Evolutionary conservation across 306 rosid genomes (phyloP).

Genomic region (Hylodesmum podocarpum): DNA sequence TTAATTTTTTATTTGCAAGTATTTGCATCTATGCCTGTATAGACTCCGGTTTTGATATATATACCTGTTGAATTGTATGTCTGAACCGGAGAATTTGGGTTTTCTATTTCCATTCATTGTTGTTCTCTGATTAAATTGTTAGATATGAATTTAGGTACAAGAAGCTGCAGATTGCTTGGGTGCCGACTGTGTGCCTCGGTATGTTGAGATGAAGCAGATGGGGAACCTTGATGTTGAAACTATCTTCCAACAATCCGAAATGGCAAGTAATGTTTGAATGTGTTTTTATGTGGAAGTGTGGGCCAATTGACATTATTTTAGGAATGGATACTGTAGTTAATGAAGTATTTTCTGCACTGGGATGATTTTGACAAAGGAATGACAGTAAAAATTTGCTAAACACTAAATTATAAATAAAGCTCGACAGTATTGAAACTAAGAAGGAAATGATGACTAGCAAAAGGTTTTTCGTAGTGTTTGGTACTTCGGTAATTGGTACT

Average conservation of each 20-base stretch:
- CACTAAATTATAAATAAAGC: background rate
- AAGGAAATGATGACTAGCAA: background rate
- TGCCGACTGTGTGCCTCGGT: slow-evolving; percentile 85
- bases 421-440: background rate
- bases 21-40: slow-evolving; percentile 15
- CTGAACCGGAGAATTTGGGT: slow-evolving; percentile 1
- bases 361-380: slow-evolving; percentile 19
- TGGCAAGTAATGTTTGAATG: slow-evolving; percentile 50
- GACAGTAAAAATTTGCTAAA: background rate
- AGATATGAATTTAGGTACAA: slow-evolving; percentile 61
- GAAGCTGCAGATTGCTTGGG: slow-evolving; percentile 97
- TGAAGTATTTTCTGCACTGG: background rate
- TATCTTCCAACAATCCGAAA: slow-evolving; percentile 46
- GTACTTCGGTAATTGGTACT: background rate
- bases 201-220: slow-evolving; percentile 75
- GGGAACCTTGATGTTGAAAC: slow-evolving; percentile 57
- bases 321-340: background rate
- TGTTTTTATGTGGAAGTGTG: background rate
- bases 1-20: background rate
- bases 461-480: slow-evolving; percentile 4
- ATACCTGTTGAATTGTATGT: background rate
- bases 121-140: slow-evolving; percentile 21
- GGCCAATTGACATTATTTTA: background rate
- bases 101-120: background rate
- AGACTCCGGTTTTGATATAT: background rate